These are phyloP conservation scores for Fusarium xylarioides DNA, from an alignment of 2,329 filamentous ascomycete species.

Conservation along the genomic window DNA sequence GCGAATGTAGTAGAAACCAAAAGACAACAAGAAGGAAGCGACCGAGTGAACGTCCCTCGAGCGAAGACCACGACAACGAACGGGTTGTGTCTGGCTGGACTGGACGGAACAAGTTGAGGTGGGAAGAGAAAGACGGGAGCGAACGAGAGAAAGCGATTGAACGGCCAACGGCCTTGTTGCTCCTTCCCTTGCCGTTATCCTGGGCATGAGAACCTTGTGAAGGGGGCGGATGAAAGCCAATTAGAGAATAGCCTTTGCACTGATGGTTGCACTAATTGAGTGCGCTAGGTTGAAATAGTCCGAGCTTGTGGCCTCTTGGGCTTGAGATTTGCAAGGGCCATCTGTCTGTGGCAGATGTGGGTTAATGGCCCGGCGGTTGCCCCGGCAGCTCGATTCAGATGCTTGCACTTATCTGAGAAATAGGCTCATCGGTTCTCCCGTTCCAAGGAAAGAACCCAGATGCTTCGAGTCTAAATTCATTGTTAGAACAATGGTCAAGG, in stretches of 20 bases:
- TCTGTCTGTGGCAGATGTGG: conserved; percentile 10
- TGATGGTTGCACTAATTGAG: conserved; percentile 15
- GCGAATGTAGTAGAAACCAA: conserved; percentile 10
- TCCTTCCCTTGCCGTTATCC: conserved; percentile 36
- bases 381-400: conserved; percentile 31
- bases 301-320: conserved; percentile 23
- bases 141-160: conserved; percentile 25
- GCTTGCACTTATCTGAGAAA: conserved; percentile 11
- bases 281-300: conserved; percentile 23
- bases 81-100: conserved; percentile 19
- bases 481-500: not conserved
- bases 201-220: conserved; percentile 19
- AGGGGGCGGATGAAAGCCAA: conserved; percentile 26
- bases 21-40: conserved; percentile 21
- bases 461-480: not conserved
- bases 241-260: conserved; percentile 10
- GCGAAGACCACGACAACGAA: conserved; percentile 27
- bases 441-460: conserved; percentile 22
- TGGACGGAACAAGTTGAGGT: conserved; percentile 14
- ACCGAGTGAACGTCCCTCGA: conserved; percentile 16
- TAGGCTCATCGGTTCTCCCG: not conserved
- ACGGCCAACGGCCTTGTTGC: conserved; percentile 32
- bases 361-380: conserved; percentile 26
- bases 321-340: conserved; percentile 14
- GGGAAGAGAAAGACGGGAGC: conserved; percentile 3